Percentiles rank a stretch among this genome's conserved stretches.
phyloP scores from a whole-genome alignment of 192 early-diverging fungal genomes.

The Coemansia sp. region DNA sequence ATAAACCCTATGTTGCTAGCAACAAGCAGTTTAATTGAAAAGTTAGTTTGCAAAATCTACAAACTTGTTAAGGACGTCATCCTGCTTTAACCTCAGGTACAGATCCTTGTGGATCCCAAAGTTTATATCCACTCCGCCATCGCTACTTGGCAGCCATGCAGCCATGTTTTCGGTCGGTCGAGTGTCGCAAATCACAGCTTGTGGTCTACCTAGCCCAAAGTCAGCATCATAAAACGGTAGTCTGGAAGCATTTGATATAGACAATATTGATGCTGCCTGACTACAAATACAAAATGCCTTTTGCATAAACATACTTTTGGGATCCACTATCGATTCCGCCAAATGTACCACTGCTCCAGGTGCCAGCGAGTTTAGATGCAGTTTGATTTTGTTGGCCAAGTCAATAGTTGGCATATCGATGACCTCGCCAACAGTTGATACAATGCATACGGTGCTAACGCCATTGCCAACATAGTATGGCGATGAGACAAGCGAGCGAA shows the following conservation, averaged over 20 bases:
- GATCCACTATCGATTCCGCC: constrained; percentile 6
- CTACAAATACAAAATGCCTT: constrained; percentile 8
- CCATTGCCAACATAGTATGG: constrained; percentile 34
- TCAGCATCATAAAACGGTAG: constrained; percentile 22
- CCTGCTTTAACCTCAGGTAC: constrained; percentile 13
- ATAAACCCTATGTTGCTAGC: too few species aligned
- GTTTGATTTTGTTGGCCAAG: constrained; percentile 16
- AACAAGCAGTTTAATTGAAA: too few species aligned
- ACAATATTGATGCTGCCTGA: constrained; percentile 6
- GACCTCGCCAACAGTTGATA: constrained; percentile 6
- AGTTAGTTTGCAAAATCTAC: constrained; percentile 19
- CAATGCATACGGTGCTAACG: constrained; percentile 14
- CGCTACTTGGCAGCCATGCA: constrained; percentile 17
- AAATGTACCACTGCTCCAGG: constrained; percentile 21
- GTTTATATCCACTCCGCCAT: constrained; percentile 29
- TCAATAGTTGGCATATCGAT: constrained; percentile 15
- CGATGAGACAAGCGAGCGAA: constrained; percentile 12
- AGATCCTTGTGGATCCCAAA: constrained; percentile 11
- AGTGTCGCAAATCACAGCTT: constrained; percentile 11
- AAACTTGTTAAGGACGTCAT: constrained; percentile 11
- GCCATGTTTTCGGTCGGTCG: constrained; percentile 15
- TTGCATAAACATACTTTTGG: constrained; percentile 11
- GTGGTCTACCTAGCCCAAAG: constrained; percentile 21
- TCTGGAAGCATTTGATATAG: constrained; percentile 29
- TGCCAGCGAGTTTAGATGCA: constrained; percentile 14